Evolutionary conservation across 805 yeast genomes (phyloP), one percentile per base, ranked within the genome.

Genomic region (Hemisphaericaspora nanyangensis): DNA sequence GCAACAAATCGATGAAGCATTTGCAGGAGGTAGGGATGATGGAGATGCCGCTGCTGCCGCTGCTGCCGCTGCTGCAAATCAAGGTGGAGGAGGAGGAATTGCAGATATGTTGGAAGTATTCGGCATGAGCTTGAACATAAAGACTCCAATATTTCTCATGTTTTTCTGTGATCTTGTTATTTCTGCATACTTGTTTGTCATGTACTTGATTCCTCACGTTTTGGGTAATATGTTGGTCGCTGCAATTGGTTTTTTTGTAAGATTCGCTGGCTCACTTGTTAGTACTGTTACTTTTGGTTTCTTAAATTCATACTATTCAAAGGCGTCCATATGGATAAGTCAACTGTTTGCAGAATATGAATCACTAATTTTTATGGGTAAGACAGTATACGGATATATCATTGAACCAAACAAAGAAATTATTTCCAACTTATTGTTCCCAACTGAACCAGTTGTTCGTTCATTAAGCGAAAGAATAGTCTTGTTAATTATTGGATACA

Each of bases 181-280:
- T 20, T 52, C 67, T 1, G 49, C 60, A 2, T 72, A 70, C 41
- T 50, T 76, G 28, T 57, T 70, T 22, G 31, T 65, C 11, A 59
- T 74, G 0, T 78, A 76, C 47, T 57, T 72, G 13, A 43, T 75
- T 3, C 82, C 84, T 8, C 70, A 75, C 6, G 48, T 68, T 31
- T 32, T 73, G 3, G 83, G 82, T 7, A 51, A 54, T 35, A 36
- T 49, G 11, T 41, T 42, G 45, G 39, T 36, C 26, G 6, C 51
- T 6, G 7, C 40, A n/a, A 40, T 36, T 38, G 60, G 62, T 17
- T 24, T 28, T 10, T n/a, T 33, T 28, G 18, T 17, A 27, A 33
- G 27, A 24, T 33, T 33, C 11, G 10, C 31, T 12, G 10, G 40
- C 4, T 33, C 31, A 17, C n/a, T 44, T 7, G 31, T 33, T 11